Percentiles rank a stretch among this genome's conserved stretches.
phyloP scores from a whole-genome alignment of 2,329 filamentous ascomycete genomes.

The Ambrosiella xylebori region DNA sequence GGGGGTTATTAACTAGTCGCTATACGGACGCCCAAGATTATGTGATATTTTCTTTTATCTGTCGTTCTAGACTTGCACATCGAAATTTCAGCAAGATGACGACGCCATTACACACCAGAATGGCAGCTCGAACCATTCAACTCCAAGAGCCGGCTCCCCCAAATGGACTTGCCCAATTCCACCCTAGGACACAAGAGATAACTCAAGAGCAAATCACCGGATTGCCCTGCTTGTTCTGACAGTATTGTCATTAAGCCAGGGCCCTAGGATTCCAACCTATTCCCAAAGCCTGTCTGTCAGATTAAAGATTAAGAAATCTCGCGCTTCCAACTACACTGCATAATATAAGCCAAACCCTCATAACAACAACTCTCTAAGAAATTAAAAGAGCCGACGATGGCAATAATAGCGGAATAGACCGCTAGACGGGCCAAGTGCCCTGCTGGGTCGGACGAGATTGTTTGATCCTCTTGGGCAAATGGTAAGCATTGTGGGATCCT shows the following conservation, averaged over 20 bases:
- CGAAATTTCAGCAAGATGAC: neutral
- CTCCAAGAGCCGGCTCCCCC: neutral
- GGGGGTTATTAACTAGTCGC: neutral
- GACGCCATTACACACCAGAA: neutral
- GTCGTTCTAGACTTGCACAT: neutral
- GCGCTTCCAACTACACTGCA: too few relatives aligned
- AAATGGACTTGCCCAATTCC: neutral
- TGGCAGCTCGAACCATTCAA: neutral
- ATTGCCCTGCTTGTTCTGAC: neutral
- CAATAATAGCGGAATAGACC: neutral
- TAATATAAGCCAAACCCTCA: too few relatives aligned
- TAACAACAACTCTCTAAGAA: neutral
- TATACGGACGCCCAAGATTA: neutral
- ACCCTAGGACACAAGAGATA: neutral
- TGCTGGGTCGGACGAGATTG: neutral
- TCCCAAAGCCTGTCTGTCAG: too few relatives aligned
- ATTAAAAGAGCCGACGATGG: neutral
- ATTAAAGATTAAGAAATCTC: too few relatives aligned
- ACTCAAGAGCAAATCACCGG: neutral
- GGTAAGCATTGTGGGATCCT: neutral
- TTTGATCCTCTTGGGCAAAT: neutral
- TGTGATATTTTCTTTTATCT: too few relatives aligned
- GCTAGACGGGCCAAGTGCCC: neutral
- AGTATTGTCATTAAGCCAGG: neutral
- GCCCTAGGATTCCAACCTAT: too few relatives aligned